Evolutionary conservation across 495 filamentous ascomycete species (phyloP).

Genomic region (Amniculicola lignicola): DNA sequence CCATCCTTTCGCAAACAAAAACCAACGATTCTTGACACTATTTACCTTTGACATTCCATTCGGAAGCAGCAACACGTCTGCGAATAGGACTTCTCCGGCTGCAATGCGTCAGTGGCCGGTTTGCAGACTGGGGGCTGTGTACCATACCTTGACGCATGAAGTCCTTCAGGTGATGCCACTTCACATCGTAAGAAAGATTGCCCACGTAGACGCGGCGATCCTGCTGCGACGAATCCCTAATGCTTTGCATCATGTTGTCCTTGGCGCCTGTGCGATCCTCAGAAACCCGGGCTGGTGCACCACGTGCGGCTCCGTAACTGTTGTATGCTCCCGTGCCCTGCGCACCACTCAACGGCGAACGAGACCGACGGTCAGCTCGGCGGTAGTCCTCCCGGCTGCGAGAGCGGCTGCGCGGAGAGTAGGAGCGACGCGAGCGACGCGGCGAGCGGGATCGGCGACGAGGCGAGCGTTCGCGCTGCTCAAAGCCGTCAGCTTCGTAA

Average conservation of each 20-base stretch:
- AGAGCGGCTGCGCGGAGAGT: constrained; percentile 89
- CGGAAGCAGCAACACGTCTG: constrained; percentile 98
- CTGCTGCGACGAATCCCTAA: constrained; percentile 92
- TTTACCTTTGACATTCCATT: constrained; percentile 99
- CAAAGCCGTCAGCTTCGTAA: constrained; percentile 29
- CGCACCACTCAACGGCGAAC: constrained; percentile 80
- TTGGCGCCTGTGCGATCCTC: constrained; percentile 85
- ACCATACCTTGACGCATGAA: constrained; percentile 98
- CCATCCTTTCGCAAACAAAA: constrained; percentile 68
- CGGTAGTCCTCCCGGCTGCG: constrained; percentile 86
- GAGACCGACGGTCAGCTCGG: constrained; percentile 71
- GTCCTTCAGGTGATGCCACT: constrained; percentile 99
- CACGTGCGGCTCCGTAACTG: constrained; percentile 57
- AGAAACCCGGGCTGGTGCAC: constrained; percentile 66
- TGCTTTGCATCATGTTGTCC: constrained; percentile 92
- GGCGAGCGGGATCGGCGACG: constrained; percentile 81
- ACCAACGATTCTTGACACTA: constrained; percentile 68
- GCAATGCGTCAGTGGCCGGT: constrained; percentile 26
- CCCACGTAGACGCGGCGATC: constrained; percentile 99
- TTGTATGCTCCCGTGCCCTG: constrained; percentile 63
- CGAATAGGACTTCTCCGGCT: constrained; percentile 99
- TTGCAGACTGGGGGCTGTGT: background rate
- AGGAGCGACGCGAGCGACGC: constrained; percentile 75
- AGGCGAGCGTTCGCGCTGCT: constrained; percentile 87
- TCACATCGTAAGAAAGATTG: constrained; percentile 98